These are phyloP conservation scores for Aspergillus quadricinctus DNA, from an alignment of 2,329 filamentous ascomycete species.

Conservation along the genomic window DNA sequence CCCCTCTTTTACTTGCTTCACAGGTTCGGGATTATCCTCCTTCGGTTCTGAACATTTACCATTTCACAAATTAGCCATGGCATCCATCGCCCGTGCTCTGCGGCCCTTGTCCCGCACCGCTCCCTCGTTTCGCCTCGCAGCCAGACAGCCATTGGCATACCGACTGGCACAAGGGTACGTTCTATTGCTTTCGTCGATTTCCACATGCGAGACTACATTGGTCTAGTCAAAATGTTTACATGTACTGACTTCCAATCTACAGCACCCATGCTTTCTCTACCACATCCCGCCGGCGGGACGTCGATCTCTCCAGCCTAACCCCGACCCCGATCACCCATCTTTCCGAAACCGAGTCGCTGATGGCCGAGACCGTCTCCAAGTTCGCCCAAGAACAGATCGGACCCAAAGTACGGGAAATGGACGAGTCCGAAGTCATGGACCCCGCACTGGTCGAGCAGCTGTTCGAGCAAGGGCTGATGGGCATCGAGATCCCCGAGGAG, in stretches of 20 bases:
- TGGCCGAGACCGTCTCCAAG: conserved; percentile 85
- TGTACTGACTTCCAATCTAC: neutral
- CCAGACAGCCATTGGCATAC: conserved; percentile 34
- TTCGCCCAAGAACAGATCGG: conserved; percentile 86
- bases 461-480: conserved; percentile 97
- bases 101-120: conserved; percentile 42
- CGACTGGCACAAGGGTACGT: conserved; percentile 42
- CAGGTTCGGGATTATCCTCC: neutral
- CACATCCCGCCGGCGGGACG: conserved; percentile 52
- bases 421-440: conserved; percentile 94
- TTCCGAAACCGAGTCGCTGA: conserved; percentile 82
- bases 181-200: neutral
- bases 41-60: neutral
- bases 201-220: neutral
- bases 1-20: neutral
- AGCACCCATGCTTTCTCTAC: conserved; percentile 57
- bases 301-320: conserved; percentile 69
- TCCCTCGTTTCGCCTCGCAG: conserved; percentile 35
- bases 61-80: conserved; percentile 34
- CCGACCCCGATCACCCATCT: conserved; percentile 92
- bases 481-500: conserved; percentile 94
- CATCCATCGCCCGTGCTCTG: conserved; percentile 45
- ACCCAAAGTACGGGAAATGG: conserved; percentile 93
- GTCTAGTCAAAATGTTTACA: neutral
- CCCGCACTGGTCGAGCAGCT: conserved; percentile 80